Conservation (phyloP, 306 rosid genomes). For the Acmispon strigosus region DNA sequence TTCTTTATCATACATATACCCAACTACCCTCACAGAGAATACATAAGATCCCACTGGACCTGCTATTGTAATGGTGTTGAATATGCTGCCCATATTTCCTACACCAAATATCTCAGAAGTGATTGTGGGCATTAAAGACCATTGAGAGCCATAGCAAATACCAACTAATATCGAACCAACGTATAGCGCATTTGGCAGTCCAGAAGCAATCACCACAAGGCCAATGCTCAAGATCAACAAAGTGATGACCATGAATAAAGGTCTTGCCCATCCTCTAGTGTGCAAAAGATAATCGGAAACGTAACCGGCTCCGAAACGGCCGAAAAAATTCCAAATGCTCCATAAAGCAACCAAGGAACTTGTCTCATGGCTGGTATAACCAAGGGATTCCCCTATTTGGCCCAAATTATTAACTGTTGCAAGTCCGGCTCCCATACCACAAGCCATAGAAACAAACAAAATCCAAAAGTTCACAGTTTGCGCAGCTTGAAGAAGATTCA, state of each 20-base stretch:
- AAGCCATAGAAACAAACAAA: constrained; percentile 57
- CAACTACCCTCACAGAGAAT: constrained; percentile 59
- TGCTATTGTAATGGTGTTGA: constrained; percentile 61
- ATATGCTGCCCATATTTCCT: constrained; percentile 63
- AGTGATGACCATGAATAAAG: constrained; percentile 53
- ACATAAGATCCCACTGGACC: constrained; percentile 65
- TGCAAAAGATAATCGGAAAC: constrained; percentile 58
- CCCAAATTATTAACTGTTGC: constrained; percentile 71
- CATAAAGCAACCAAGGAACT: constrained; percentile 62
- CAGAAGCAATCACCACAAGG: constrained; percentile 46
- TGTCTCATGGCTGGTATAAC: constrained; percentile 44
- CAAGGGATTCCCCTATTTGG: constrained; percentile 73
- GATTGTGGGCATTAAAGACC: constrained; percentile 73
- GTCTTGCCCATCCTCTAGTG: constrained; percentile 59
- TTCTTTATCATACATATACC: constrained; percentile 59
- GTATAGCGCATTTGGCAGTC: constrained; percentile 47
- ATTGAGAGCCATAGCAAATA: constrained; percentile 72
- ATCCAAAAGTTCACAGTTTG: constrained; percentile 62
- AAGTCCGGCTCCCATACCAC: constrained; percentile 78
- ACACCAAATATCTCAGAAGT: constrained; percentile 74
- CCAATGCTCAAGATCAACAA: constrained; percentile 47
- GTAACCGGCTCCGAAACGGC: constrained; percentile 78
- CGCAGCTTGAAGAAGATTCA: constrained; percentile 51
- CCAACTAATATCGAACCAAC: constrained; percentile 62
- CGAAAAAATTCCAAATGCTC: constrained; percentile 89